Evolutionary conservation across 2,329 filamentous ascomycete genomes (phyloP), one percentile per base, ranked within the genome.

Genomic region (Tympanopsis confertula): DNA sequence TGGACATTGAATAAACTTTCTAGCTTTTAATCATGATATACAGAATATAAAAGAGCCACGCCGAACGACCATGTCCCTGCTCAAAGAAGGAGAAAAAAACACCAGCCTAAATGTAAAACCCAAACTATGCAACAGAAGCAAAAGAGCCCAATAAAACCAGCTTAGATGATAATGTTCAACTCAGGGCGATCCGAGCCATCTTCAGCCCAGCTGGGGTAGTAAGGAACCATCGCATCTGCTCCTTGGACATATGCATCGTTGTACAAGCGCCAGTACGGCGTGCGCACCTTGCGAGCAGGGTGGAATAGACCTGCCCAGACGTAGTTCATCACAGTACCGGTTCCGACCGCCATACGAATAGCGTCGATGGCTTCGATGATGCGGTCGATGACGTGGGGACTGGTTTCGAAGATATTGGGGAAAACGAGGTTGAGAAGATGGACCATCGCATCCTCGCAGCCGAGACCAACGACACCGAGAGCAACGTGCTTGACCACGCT

Each of bases 301-400:
- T 98, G 93, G 71, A 98, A 98, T 14, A 98, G 68, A 15, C 91
- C 91, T 0, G 91, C 89, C 88, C 88, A 96, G 42, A 96, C 82
- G 58, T 98, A 98, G 64, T 98, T 98, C 72, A 98, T 82, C 24
- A 95, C 86, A 15, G 93, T 66, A 2, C 91, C 91, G 0, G 87
- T 86, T 1, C 91, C 91, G 35, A 96, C 82, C 0, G 89, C 87
- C 68, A 95, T 86, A 35, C 91, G 78, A 44, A 98, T 85, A 26
- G 88, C 91, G 58, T 96, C 91, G 47, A 98, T 93, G 37, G 93
- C 91, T 59, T 98, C 93, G 45, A 98, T 83, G 48, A 98, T 93
- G 33, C 91, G 80, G 61, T 98, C 91, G 50, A 98, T 98, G 51
- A 98, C 91, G 71, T 98, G 91, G 1, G 91, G 91, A 49, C 83